Evolutionary conservation across 2,329 filamentous ascomycete genomes (phyloP), one percentile per base, ranked within the genome.

Genomic region (Plenodomus lindquistii): DNA sequence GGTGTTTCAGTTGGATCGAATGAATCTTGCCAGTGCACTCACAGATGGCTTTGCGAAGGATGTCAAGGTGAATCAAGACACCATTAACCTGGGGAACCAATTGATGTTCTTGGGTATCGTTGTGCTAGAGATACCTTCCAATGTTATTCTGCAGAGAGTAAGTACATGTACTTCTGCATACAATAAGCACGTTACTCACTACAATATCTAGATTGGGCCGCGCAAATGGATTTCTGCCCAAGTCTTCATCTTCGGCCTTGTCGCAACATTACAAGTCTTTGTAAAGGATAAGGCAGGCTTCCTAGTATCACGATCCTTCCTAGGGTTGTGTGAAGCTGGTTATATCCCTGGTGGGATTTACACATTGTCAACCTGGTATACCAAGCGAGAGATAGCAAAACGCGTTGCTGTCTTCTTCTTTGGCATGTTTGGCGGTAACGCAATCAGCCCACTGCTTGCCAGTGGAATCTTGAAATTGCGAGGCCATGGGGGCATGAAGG

Each of bases 291-390:
- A 72, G 16, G 67, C 66, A 1, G 77, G 78, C 1, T 81, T 79
- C 46, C 67, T 81, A 1, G 59, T 73, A 2, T 72, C 74, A 0
- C 71, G 79, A 8, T 46, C 75, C 1, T 58, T 80, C 16, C 70
- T 81, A 5, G 79, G 79, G 0, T 63, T 81, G 22, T 71, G 74
- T 8, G 79, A 82, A 57, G 75, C 78, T 0, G 79, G 79, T 1
- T 82, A 79, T 44, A 81, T 80, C 17, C 79, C 79, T 0, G 79
- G 77, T 0, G 73, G 76, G 0, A 74, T 81, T 9, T 81, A 79
- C 47, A 81, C 78, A 0, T 62, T 81, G 3, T 80, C 79, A 0
- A 79, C 74, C 1, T 81, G 78, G 78, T 82, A 81, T 46, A 75
- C 71, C 0, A 73, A 72, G 34, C 57, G 66, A 1, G 77, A 81